phyloP scores from a whole-genome alignment of 2,329 filamentous ascomycete genomes.

The Cryphonectria nitschkei region DNA sequence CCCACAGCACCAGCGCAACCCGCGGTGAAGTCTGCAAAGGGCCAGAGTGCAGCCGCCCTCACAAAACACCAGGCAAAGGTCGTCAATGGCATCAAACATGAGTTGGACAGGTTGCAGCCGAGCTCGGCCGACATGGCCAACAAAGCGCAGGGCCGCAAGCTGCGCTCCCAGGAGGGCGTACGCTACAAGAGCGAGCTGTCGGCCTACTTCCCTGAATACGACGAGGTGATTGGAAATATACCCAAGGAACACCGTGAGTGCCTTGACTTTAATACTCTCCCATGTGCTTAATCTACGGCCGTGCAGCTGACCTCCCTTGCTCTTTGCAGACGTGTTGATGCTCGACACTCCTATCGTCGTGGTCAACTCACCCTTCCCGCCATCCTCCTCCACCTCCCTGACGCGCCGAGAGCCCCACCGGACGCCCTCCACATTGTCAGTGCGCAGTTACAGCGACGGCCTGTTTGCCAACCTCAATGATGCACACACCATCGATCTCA shows the following conservation, averaged over 20 bases:
- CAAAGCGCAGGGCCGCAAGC: constrained; percentile 66
- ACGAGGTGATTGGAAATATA: constrained; percentile 88
- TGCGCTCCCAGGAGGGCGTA: constrained; percentile 84
- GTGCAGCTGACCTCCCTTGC: constrained; percentile 26
- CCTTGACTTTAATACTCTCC: not conserved
- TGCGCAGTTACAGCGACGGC: constrained; percentile 59
- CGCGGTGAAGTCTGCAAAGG: constrained; percentile 29
- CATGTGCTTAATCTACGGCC: constrained; percentile 4
- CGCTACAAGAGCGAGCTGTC: constrained; percentile 90
- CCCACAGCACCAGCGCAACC: constrained; percentile 29
- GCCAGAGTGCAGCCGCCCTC: constrained; percentile 34
- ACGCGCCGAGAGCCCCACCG: constrained; percentile 30
- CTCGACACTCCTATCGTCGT: constrained; percentile 74
- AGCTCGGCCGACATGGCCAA: constrained; percentile 51
- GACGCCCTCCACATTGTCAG: constrained; percentile 38
- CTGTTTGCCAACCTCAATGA: constrained; percentile 61
- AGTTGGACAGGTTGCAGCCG: constrained; percentile 61
- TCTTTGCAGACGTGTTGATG: constrained; percentile 68
- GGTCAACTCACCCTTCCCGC: constrained; percentile 54
- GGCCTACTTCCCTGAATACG: constrained; percentile 90
- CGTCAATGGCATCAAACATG: constrained; percentile 64
- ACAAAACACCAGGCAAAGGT: constrained; percentile 62
- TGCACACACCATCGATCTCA: constrained; percentile 60
- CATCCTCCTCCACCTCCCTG: constrained; percentile 35
- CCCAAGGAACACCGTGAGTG: constrained; percentile 75